Base-by-base conservation (phyloP, 805 yeast species). In the Sungouiella blattae region DNA sequence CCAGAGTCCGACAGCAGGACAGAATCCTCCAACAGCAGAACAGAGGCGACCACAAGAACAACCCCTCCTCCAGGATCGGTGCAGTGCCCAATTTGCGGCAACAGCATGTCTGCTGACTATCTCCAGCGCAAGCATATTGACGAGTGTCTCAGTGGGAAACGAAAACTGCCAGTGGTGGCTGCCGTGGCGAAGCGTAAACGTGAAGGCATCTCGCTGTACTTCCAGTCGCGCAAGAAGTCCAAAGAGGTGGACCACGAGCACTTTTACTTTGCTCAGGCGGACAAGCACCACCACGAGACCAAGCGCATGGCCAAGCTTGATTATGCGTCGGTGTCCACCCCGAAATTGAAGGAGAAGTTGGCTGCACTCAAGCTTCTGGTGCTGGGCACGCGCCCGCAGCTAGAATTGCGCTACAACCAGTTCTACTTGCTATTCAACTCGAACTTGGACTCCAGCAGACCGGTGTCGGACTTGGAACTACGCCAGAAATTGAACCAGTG, bases 341-440 rank as follows among this genome's bases (percentile, higher is more conserved):
- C 78, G 2, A 78, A 79, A 47, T 60, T 88, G 9, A 79, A 79
- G 45, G 78, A 75, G 30, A 79, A 78, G 51, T 61, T 89, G 11
- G 33, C 66, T 1, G 67, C 72, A 6, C 53, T 76, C 15, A 75
- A 76, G 11, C 56, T 89, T 5, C 74, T 88, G 0, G 67, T 77
- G 0, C 57, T 54, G 7, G 98, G 97, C 0, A 58, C 81, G 1
- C 67, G 86, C 40, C 60, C 60, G 11, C 80, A 76, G 43, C 50
- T 88, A 47, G 89, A 85, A 41, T 60, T 73, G 13, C 61, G 98
- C 26, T 84, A 84, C 52, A 80, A 77, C 42, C 91, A 88, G 45
- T 89, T 79, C 63, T 77, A 83, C 37, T 76, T 80, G 21, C 52
- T 87, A 8, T 83, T 81, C 78, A 89, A 89, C 52, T 80, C 95